Evolutionary conservation across 495 filamentous ascomycete species (phyloP).

Genomic region (Bacidia gigantensis): DNA sequence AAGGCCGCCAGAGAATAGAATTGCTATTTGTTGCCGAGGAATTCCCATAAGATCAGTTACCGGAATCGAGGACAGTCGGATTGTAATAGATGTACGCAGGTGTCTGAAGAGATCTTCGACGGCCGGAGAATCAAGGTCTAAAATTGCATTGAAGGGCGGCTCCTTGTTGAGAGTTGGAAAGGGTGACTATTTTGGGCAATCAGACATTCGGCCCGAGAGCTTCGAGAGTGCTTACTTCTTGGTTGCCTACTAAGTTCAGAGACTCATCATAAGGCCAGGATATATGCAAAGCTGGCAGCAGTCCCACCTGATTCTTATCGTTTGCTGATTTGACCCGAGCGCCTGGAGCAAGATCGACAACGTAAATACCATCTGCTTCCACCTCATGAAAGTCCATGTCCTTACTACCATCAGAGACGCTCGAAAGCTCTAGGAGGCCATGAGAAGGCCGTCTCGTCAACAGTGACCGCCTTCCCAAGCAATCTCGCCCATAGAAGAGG

Average conservation of each 20-base stretch:
- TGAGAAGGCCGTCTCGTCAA: slow-evolving; percentile 36
- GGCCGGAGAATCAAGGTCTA: slow-evolving; percentile 36
- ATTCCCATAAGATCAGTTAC: slow-evolving; percentile 22
- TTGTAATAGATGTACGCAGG: slow-evolving; percentile 48
- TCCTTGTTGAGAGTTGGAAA: slow-evolving; percentile 46
- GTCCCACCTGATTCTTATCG: background rate
- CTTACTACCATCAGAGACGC: slow-evolving; percentile 48
- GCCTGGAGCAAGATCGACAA: slow-evolving; percentile 36
- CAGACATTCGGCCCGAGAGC: too few relatives aligned
- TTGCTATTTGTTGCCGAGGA: slow-evolving; percentile 35
- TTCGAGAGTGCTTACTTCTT: too few relatives aligned
- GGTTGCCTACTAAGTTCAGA: too few relatives aligned
- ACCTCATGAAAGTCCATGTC: slow-evolving; percentile 58
- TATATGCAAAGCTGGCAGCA: background rate
- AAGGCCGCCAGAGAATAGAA: slow-evolving; percentile 88
- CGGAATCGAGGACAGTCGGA: slow-evolving; percentile 57
- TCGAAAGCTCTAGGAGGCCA: slow-evolving; percentile 52
- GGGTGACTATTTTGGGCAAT: too few relatives aligned
- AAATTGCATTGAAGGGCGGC: slow-evolving; percentile 21
- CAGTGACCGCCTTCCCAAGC: slow-evolving; percentile 73
- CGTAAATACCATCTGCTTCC: slow-evolving; percentile 63
- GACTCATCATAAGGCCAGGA: background rate
- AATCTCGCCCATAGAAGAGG: slow-evolving; percentile 73
- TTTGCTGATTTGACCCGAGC: slow-evolving; percentile 1
- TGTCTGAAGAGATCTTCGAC: slow-evolving; percentile 42